Base-by-base conservation (phyloP, 2,329 filamentous ascomycete species). In the Cordyceps cicadae region DNA sequence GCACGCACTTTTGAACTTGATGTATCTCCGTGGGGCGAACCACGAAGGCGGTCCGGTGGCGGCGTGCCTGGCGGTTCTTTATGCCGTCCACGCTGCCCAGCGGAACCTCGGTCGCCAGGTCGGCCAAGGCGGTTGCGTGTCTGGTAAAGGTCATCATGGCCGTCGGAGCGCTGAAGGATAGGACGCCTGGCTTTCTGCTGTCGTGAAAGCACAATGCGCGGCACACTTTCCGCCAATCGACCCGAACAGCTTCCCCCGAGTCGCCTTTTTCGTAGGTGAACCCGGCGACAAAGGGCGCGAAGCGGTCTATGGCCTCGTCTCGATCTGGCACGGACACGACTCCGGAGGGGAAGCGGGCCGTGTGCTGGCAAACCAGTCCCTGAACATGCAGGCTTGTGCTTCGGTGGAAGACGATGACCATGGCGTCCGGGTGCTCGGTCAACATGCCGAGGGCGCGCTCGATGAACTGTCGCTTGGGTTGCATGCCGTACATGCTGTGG, bases 401-500 rank as follows among this genome's bases (percentile, higher is more conserved):
- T 5, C 43, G 54, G 43, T 56, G 54, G n/a, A 56, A 56, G 2
- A 56, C n/a, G 1, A 56, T n/a, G 15, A 39, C 54, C 41, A 49
- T 39, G 21, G 15, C 54, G 4, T 56, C 26, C 4, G 19, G n/a
- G 2, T 17, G 14, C 39, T 19, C 17, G 7, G 17, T 9, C 2
- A 56, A 29, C 54, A 48, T 37, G 17, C 29, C 26, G 6, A 56
- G 32, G 9, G 54, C 54, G 8, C 9, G 26, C 5, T 21, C 11
- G 34, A 56, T 39, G 24, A 46, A 49, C 39, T 54, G 14, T 39
- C 37, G 21, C 45, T 82, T 80, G 2, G 75, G 74, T 0, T 73
- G 74, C 78, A 87, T 81, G 62, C 81, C 82, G 64, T 87, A 86
- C 78, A 87, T 79, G 71, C 84, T 85, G 67, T 87, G 83, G 64